Conservation (phyloP, 768 basidiomycete species). For the Leccinellum luteum region DNA sequence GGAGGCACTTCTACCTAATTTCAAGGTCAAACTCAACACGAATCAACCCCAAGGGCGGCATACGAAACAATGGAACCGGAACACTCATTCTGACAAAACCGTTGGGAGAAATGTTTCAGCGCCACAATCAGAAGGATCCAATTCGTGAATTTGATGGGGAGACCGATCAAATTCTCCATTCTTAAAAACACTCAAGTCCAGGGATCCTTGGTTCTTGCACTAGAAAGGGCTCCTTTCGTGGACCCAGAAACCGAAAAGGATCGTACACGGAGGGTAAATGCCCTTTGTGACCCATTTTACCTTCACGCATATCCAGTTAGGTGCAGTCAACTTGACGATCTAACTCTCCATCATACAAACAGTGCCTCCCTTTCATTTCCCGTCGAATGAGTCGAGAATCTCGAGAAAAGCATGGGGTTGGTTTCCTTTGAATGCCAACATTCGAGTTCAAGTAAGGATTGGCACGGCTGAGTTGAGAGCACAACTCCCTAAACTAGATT, state of each 20-base stretch:
- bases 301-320: slow-evolving; percentile 53
- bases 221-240: slow-evolving; percentile 54
- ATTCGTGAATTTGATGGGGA: slow-evolving; percentile 40
- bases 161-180: slow-evolving; percentile 35
- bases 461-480: not conserved
- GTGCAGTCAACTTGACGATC: not conserved
- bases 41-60: slow-evolving; percentile 47
- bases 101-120: slow-evolving; percentile 47
- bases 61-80: slow-evolving; percentile 55
- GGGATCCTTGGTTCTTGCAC: slow-evolving; percentile 27
- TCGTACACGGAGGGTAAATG: slow-evolving; percentile 41
- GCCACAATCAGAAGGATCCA: slow-evolving; percentile 36
- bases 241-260: slow-evolving; percentile 53
- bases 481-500: too few relatives aligned
- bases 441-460: slow-evolving; percentile 54
- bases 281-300: slow-evolving; percentile 48
- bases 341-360: slow-evolving; percentile 25
- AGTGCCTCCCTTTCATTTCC: slow-evolving; percentile 53
- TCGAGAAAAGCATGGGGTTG: slow-evolving; percentile 46
- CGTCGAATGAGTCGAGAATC: slow-evolving; percentile 63
- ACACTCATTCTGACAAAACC: slow-evolving; percentile 28
- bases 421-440: slow-evolving; percentile 66
- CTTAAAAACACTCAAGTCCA: slow-evolving; percentile 2
- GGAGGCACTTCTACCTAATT: slow-evolving; percentile 48
- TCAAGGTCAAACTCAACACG: slow-evolving; percentile 51